phyloP scores from a whole-genome alignment of 2,329 filamentous ascomycete species.

The Colletotrichum noveboracense region DNA sequence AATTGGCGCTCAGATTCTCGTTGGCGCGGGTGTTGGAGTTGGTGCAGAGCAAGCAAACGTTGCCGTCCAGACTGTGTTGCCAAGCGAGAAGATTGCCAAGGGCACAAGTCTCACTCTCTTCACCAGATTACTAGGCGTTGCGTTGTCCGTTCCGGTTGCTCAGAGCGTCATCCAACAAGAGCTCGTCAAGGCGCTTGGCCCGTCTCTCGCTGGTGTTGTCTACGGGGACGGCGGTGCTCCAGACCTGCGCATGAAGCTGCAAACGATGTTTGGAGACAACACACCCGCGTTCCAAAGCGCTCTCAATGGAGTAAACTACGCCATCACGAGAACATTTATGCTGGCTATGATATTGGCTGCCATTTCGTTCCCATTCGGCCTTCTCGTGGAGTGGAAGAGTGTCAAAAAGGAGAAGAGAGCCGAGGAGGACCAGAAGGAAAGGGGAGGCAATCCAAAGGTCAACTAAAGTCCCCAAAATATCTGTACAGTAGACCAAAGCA shows the following conservation, averaged over 20 bases:
- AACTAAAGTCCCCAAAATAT: background rate
- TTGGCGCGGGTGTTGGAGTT: conserved; percentile 46
- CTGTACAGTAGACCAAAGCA: background rate
- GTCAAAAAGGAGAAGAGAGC: conserved; percentile 51
- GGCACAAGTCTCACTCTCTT: background rate
- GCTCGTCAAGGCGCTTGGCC: background rate
- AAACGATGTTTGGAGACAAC: background rate
- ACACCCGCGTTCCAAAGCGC: background rate
- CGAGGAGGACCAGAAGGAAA: background rate
- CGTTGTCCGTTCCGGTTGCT: background rate
- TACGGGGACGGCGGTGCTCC: background rate
- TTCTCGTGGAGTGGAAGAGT: conserved; percentile 66
- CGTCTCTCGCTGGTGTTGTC: background rate
- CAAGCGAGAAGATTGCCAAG: conserved; percentile 45
- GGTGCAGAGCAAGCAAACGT: conserved; percentile 49
- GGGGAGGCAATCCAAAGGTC: background rate
- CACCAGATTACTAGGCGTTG: background rate
- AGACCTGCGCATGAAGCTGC: background rate
- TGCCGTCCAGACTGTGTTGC: conserved; percentile 50
- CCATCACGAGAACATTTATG: background rate
- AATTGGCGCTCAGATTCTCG: conserved; percentile 49
- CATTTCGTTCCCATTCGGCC: conserved; percentile 54
- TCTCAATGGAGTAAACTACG: background rate
- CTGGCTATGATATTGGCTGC: conserved; percentile 41
- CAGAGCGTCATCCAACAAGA: background rate